Evolutionary conservation across 176 grass and related monocot species (phyloP), one percentile per base, ranked within the genome.

Genomic region (Phoenix roebelenii): DNA sequence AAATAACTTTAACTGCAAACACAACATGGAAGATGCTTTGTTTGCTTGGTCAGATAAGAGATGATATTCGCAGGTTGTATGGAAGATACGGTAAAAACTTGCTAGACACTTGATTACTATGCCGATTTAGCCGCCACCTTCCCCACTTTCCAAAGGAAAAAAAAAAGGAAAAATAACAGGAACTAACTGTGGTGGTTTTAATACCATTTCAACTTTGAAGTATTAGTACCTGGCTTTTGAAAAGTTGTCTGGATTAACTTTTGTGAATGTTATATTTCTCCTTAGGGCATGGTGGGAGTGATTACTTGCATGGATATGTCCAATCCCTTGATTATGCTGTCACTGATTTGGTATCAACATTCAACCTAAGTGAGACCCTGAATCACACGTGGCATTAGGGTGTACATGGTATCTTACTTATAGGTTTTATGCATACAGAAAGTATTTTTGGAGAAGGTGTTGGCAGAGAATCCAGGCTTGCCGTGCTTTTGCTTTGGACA

Each of bases 401-500:
- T 44, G 35, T 10, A 10, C 35, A 44, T 44, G 35, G 35, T 44
- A 44, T 44, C 10, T 44, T 44, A 14, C 1, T 44, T 1, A 44
- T 14, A 4, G 18, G 52, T 83, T 7, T 29, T 22, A 65, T 23
- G 14, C 66, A 50, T 73, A 24, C 52, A 96, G 92, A 96, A 96
- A 88, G 79, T 65, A 55, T 88, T 82, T 77, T 74, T 97, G 32
- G 72, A 88, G 80, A 85, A 86, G 74, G 50, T 97, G 3, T 78
- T 58, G 26, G 72, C 66, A 18, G 87, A 87, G 54, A 91, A 77
- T 55, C 86, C 87, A n/a, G 66, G 72, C 48, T 68, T 83, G 51
- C 87, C 81, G 35, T 88, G 83, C 59, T 97, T 97, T 80, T 76
- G 76, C 72, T 97, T 91, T 63, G 92, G 92, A 26, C 92, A 97